Percentiles rank a stretch among this genome's conserved stretches.
These are phyloP conservation scores for Kokia cookei DNA, from an alignment of 441 rosid species.

Conservation along the genomic window DNA sequence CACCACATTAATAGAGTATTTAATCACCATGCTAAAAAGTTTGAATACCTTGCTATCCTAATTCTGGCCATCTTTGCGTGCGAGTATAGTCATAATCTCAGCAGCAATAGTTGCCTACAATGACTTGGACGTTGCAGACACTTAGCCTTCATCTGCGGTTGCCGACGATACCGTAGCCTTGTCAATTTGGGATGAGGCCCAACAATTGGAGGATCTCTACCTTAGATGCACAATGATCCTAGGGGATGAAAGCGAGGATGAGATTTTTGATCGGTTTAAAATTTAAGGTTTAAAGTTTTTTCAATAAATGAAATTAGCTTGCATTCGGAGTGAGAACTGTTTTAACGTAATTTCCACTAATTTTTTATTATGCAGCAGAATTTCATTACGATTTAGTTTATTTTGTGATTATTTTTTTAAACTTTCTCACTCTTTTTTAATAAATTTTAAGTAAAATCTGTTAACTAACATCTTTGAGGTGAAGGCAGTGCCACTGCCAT, in stretches of 20 bases:
- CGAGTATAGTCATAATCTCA: neutral
- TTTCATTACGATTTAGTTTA: no score
- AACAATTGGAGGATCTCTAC: neutral
- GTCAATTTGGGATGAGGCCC: neutral
- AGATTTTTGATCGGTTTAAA: neutral
- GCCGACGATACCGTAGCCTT: neutral
- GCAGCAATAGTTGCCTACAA: neutral
- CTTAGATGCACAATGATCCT: neutral
- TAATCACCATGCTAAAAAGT: neutral
- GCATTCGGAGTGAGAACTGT: no score
- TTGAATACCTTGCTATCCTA: neutral
- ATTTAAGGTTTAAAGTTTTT: no score
- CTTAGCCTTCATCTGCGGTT: neutral
- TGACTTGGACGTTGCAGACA: neutral
- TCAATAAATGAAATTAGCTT: no score
- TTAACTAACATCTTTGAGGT: no score
- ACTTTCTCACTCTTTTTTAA: no score
- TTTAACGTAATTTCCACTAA: no score
- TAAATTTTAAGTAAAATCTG: no score
- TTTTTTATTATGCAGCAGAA: no score
- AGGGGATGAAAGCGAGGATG: neutral
- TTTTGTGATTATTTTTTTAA: no score
- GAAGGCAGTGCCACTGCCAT: no score
- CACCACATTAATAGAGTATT: neutral
- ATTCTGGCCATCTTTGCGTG: neutral